phyloP scores from a whole-genome alignment of 164 flowering plant genomes.

The Kalanchoe fedtschenkoi region DNA sequence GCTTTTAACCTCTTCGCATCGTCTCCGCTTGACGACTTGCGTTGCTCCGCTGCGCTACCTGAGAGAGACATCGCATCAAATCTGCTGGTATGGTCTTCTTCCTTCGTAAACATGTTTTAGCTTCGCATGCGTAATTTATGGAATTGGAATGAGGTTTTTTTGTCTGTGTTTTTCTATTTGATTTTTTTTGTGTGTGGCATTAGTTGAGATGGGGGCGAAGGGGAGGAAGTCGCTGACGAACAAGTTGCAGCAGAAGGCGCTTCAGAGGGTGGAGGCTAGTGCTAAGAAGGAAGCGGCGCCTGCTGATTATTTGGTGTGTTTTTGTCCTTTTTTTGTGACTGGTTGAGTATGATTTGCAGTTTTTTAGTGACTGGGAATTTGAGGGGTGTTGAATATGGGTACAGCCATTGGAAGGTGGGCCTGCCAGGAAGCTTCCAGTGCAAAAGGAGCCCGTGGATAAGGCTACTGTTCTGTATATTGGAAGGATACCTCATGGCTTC shows the following conservation, averaged over 20 bases:
- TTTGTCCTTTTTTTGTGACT: not conserved
- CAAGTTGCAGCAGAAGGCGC: constrained; percentile 18
- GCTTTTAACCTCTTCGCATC: not conserved
- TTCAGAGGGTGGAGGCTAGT: constrained; percentile 6
- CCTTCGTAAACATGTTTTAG: not conserved
- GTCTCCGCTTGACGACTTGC: not conserved
- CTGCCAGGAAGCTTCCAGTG: constrained; percentile 38
- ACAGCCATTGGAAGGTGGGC: constrained; percentile 81
- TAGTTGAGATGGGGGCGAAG: constrained; percentile 11
- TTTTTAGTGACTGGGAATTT: not conserved
- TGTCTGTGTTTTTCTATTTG: no score
- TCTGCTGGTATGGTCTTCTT: not conserved
- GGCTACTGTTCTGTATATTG: constrained; percentile 71
- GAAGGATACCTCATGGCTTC: constrained; percentile 88
- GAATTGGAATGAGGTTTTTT: no score
- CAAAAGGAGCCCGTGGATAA: constrained; percentile 22
- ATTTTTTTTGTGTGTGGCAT: not conserved
- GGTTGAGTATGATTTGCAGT: not conserved
- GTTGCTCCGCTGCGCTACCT: no score
- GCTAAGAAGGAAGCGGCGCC: constrained; percentile 13
- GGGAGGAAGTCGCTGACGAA: constrained; percentile 24
- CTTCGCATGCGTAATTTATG: no score
- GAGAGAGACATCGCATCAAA: not conserved
- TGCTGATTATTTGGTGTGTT: constrained; percentile 43
- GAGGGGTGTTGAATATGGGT: not conserved